These are phyloP conservation scores for Prorocentrum cordatum DNA, from an alignment of 169 alveolate species.

Conservation along the genomic window DNA sequence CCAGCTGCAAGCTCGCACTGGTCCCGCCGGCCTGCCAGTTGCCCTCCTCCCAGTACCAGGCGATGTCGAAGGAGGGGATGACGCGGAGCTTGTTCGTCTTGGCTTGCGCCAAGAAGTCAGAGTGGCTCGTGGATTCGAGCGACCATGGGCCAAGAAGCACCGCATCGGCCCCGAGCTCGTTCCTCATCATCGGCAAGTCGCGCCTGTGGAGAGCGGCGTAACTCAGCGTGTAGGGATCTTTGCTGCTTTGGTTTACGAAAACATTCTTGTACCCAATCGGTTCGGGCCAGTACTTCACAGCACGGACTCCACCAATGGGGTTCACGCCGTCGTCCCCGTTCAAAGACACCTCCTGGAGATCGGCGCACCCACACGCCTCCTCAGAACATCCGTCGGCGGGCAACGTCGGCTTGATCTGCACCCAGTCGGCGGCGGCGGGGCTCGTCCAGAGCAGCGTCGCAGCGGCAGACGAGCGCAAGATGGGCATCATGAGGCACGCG, in stretches of 20 bases:
- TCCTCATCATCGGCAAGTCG: slow-evolving; percentile 40
- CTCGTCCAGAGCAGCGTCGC: no score
- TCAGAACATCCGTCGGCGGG: no score
- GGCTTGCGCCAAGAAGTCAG: slow-evolving; percentile 6
- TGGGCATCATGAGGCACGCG: no score
- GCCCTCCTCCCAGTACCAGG: slow-evolving; percentile 45
- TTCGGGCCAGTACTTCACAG: slow-evolving; percentile 52
- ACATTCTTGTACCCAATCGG: slow-evolving; percentile 36
- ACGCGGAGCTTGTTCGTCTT: neutral
- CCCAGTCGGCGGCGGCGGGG: no score
- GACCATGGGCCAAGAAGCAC: slow-evolving; percentile 27
- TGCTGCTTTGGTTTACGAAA: neutral
- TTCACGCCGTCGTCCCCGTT: no score
- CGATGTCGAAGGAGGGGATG: slow-evolving; percentile 31
- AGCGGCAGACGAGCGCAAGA: no score
- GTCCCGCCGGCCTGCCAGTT: slow-evolving; percentile 1
- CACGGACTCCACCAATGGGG: no score
- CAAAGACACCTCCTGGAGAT: no score
- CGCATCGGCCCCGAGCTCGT: slow-evolving; percentile 26
- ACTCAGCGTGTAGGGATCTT: slow-evolving; percentile 28
- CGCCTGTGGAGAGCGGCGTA: neutral
- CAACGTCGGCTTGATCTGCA: no score
- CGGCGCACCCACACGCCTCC: no score
- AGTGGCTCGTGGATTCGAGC: slow-evolving; percentile 30
- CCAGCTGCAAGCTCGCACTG: neutral